These are phyloP conservation scores for Entomortierella chlamydospora DNA, from an alignment of 192 early-diverging fungal species.

Conservation along the genomic window DNA sequence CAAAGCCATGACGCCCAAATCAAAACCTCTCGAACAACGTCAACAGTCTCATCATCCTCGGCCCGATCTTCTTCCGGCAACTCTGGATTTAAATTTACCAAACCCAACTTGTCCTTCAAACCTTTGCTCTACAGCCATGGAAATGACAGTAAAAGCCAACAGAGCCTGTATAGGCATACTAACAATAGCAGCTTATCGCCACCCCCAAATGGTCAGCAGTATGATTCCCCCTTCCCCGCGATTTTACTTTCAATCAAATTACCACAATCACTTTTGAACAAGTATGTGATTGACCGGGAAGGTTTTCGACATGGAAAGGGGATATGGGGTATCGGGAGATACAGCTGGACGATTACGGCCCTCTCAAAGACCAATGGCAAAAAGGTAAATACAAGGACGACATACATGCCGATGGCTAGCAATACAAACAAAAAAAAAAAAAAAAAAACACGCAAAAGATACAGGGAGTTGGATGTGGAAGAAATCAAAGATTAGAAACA, in stretches of 20 bases:
- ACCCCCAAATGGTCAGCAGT: slow-evolving; percentile 1
- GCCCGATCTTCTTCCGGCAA: slow-evolving; percentile 57
- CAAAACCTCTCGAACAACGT: slow-evolving; percentile 26
- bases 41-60: slow-evolving; percentile 36
- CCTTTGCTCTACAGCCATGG: slow-evolving; percentile 40
- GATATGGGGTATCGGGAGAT: slow-evolving; percentile 48
- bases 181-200: slow-evolving; percentile 2
- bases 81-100: slow-evolving; percentile 46
- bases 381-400: slow-evolving; percentile 38
- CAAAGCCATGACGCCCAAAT: slow-evolving; percentile 4
- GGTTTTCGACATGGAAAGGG: slow-evolving; percentile 51
- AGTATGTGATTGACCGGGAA: slow-evolving; percentile 47
- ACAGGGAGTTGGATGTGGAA: no score
- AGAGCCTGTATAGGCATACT: slow-evolving; percentile 23
- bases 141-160: slow-evolving; percentile 36
- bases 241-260: slow-evolving; percentile 33
- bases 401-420: no score
- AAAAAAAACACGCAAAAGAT: no score
- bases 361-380: slow-evolving; percentile 41
- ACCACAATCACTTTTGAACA: slow-evolving; percentile 46
- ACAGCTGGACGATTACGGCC: slow-evolving; percentile 49
- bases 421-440: neutral
- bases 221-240: slow-evolving; percentile 36
- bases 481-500: neutral
- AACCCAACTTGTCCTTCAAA: slow-evolving; percentile 48